These are phyloP conservation scores for Apodospora peruviana DNA, from an alignment of 495 filamentous ascomycete species.

Conservation along the genomic window DNA sequence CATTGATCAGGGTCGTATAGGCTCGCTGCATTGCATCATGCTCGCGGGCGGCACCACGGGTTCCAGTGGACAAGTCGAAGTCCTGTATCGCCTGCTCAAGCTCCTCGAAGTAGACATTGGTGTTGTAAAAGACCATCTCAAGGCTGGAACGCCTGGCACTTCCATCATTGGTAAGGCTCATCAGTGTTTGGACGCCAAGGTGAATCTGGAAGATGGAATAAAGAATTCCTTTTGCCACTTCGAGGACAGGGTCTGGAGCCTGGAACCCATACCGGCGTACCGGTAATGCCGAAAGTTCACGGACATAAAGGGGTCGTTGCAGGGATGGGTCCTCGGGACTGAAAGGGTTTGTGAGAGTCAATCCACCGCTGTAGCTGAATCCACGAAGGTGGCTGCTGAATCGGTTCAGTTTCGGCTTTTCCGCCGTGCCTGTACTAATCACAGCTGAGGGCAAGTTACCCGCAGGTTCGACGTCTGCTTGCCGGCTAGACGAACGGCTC, in stretches of 20 bases:
- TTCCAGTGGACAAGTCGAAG: conserved; percentile 48
- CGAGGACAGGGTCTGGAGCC: conserved; percentile 55
- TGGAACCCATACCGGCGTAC: conserved; percentile 60
- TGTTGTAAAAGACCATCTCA: conserved; percentile 69
- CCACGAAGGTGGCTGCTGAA: conserved; percentile 67
- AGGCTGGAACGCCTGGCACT: conserved; percentile 62
- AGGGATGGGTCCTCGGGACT: conserved; percentile 50
- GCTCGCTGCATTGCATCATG: conserved; percentile 57
- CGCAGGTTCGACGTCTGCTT: not conserved
- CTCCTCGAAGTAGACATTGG: conserved; percentile 63
- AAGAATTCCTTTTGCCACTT: conserved; percentile 75
- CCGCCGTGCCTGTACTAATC: not conserved
- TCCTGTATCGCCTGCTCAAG: conserved; percentile 66
- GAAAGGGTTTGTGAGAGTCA: conserved; percentile 52
- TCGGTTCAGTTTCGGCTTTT: conserved; percentile 38
- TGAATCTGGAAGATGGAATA: conserved; percentile 80
- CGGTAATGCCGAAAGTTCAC: conserved; percentile 74
- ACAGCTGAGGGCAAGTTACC: not conserved
- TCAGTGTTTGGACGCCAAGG: conserved; percentile 60
- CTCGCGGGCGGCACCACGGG: conserved; percentile 44
- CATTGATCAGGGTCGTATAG: conserved; percentile 60
- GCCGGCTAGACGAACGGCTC: conserved; percentile 5
- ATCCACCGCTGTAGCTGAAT: conserved; percentile 55
- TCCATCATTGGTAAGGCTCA: conserved; percentile 61
- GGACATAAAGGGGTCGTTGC: conserved; percentile 50